Evolutionary conservation across 2,329 filamentous ascomycete species (phyloP), one percentile per base, ranked within the genome.

Genomic region (Penicillium sp.): DNA sequence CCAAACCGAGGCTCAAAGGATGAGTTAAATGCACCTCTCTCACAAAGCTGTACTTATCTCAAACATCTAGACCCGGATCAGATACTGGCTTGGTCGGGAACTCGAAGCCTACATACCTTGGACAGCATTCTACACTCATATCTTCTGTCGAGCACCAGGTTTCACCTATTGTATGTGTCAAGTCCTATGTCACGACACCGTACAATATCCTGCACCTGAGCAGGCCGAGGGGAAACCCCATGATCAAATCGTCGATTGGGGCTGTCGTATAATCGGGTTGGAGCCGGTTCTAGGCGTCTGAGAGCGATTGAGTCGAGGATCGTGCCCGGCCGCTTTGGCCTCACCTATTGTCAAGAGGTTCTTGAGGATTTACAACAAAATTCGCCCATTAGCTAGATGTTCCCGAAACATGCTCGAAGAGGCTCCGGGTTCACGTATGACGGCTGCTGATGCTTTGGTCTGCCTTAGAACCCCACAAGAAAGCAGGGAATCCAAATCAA

Each of bases 121-220:
- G 27, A 55, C 13, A 50, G 34, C 13, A 25, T 56, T 31, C 36
- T 25, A 13, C 25, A 41, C 29, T 46, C 15, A 41, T 52, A 45
- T 45, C 33, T 10, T 33, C 53, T 52, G 15, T 33, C n/a, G 7
- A 56, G 21, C 29, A 23, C 47, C 6, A 52, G 8, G 10, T 52
- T 56, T 27, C 15, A 25, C 23, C 52, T 33, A 33, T 10, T 46
- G 2, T 45, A 41, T 19, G 33, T 7, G 10, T 47, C 40, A 16
- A 16, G 41, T 15, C 10, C 16, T 48, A 38, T 27, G 1, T 19
- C 4, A 1, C 34, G 34, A 16, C 13, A 57, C 54, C 15, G 8
- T 1, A n/a, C 50, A 8, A 16, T 53, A 53, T n/a, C 27, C n/a
- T 27, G 41, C 54, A 38, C 54, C 54, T 19, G 43, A 38, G 49